phyloP scores from a whole-genome alignment of 2,329 filamentous ascomycete species.

The Hyphodiscus sp. region DNA sequence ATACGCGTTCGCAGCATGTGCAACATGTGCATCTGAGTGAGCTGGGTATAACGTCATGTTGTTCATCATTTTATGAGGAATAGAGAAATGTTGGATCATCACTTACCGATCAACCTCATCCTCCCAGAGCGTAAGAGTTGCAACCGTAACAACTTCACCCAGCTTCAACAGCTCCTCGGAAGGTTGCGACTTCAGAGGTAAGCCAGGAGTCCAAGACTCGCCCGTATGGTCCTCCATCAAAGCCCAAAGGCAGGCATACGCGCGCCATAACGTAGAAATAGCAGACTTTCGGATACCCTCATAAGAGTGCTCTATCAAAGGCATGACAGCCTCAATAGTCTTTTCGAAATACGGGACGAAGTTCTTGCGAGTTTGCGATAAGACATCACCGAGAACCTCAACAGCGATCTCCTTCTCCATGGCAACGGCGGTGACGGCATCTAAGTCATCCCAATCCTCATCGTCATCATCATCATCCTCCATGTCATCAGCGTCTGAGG shows the following conservation, averaged over 20 bases:
- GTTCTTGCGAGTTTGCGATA: conserved; percentile 75
- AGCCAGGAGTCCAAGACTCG: conserved; percentile 81
- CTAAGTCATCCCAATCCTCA: conserved; percentile 77
- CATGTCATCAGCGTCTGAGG: conserved; percentile 53
- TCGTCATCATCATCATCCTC: conserved; percentile 68
- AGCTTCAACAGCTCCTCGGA: conserved; percentile 75
- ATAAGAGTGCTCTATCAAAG: conserved; percentile 80
- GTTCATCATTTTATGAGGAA: conserved; percentile 65
- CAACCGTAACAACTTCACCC: conserved; percentile 75
- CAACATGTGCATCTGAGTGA: conserved; percentile 92
- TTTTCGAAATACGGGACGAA: conserved; percentile 83
- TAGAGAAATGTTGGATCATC: conserved; percentile 17
- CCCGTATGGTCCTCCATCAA: conserved; percentile 73
- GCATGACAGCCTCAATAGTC: conserved; percentile 74
- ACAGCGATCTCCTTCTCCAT: conserved; percentile 97
- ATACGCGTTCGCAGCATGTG: conserved; percentile 85
- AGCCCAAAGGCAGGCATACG: conserved; percentile 85
- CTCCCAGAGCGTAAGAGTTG: conserved; percentile 78
- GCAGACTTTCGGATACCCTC: conserved; percentile 91
- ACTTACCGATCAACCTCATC: conserved; percentile 93
- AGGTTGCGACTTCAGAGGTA: conserved; percentile 77
- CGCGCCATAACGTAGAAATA: conserved; percentile 85
- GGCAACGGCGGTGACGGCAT: conserved; percentile 79
- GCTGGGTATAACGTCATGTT: conserved; percentile 92
- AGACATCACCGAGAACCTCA: conserved; percentile 88